These are phyloP conservation scores for Pythium periplocum DNA, from an alignment of 352 stramenopile species.

Conservation along the genomic window DNA sequence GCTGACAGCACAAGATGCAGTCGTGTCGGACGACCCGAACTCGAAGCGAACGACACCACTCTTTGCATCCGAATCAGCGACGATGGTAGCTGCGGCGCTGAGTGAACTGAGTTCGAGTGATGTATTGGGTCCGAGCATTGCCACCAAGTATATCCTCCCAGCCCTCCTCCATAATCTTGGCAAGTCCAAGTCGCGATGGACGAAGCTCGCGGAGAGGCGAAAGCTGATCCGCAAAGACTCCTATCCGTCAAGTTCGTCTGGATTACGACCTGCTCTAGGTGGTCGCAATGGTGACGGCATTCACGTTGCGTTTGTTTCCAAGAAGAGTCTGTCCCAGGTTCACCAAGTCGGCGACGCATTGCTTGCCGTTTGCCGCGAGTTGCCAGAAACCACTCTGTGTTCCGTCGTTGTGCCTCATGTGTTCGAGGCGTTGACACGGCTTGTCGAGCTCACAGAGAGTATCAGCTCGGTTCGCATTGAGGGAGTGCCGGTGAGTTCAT, in stretches of 20 bases:
- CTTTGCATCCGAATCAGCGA: conserved; percentile 40
- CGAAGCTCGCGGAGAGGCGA: conserved; percentile 11
- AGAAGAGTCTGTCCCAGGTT: conserved; percentile 51
- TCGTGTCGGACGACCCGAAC: background rate
- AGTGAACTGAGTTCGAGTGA: conserved; percentile 46
- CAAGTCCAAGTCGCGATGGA: conserved; percentile 52
- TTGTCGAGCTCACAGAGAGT: conserved; percentile 65
- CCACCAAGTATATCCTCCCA: conserved; percentile 57
- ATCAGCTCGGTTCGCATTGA: conserved; percentile 60
- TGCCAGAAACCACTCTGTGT: conserved; percentile 40
- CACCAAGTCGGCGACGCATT: conserved; percentile 66
- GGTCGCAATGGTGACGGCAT: conserved; percentile 34
- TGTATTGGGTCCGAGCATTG: conserved; percentile 49
- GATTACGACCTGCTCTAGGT: conserved; percentile 16
- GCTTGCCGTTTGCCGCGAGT: conserved; percentile 55
- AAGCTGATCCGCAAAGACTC: too few species aligned
- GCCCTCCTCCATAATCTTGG: conserved; percentile 47
- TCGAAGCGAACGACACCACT: conserved; percentile 5
- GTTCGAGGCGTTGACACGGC: conserved; percentile 21
- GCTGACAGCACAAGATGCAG: conserved; percentile 24
- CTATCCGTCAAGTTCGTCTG: background rate
- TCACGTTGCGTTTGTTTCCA: conserved; percentile 59
- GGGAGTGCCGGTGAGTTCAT: conserved; percentile 51
- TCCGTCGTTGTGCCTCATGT: conserved; percentile 36
- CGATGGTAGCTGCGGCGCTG: conserved; percentile 36